Base-by-base conservation (phyloP, 1,284 basidiomycete genomes). In the Uromyces viciae-fabae region DNA sequence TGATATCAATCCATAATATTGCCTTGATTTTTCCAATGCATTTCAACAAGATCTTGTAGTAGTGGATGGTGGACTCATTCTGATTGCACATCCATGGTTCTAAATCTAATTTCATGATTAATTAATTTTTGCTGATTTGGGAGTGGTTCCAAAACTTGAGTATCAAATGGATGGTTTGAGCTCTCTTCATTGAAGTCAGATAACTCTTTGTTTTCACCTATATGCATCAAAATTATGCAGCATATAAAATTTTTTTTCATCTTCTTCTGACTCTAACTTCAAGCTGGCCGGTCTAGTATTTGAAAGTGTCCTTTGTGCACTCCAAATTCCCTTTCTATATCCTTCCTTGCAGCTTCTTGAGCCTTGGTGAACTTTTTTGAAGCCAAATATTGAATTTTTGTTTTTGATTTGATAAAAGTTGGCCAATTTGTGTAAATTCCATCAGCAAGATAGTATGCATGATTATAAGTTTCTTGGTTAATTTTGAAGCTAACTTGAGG, bases 391-490 rank as follows among this genome's bases (percentile, higher is more conserved):
- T 28, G 3, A 28, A 11, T 46, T 15, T 11, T 28, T 31, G 42
- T 3, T 14, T 69, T 69, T n/a, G 7, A 15, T 49, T 69, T 69
- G n/a, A 69, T 69, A n/a, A 69, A 15, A 31, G 42, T 49, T 31
- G 42, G 14, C 15, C 31, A 43, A 19, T 28, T 43, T 15, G 8
- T 3, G 38, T 66, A 66, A 3, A 38, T 64, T 14, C 42, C 42
- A 49, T 69, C 66, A 11, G 38, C 56, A 75, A 77, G 64, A 28
- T 77, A 77, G 33, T 77, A 68, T 46, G 25, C 75, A 52, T 76
- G 60, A n/a, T 49, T 40, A 33, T 76, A 76, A 25, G 64, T 2
- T 36, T 76, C 40, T 19, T 31, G 5, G 25, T 76, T 76, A 42
- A 76, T 54, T 2, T 8, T 17, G 22, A 72, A 72, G 17, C 36